Conservation (phyloP, 2,329 filamentous ascomycete genomes). For the Aspergillus clavatus region DNA sequence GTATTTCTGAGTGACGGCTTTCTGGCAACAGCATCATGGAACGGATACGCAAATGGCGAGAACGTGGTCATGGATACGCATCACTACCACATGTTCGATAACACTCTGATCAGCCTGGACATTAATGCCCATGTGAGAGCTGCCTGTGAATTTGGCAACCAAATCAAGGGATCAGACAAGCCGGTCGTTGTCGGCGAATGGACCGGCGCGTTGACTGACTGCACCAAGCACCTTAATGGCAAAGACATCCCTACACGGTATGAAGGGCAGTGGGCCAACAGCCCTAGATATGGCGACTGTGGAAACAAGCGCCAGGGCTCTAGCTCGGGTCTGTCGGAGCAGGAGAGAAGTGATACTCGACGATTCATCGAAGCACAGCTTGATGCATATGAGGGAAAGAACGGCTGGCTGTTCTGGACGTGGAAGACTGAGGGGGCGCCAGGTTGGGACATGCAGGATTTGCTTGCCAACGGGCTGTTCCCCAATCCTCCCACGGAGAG, state of each 20-base stretch:
- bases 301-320: conserved; percentile 45
- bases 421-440: conserved; percentile 48
- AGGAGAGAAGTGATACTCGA: conserved; percentile 35
- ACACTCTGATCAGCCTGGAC: conserved; percentile 46
- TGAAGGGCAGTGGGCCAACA: conserved; percentile 49
- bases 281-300: conserved; percentile 51
- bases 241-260: conserved; percentile 57
- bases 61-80: conserved; percentile 63
- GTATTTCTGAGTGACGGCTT: conserved; percentile 54
- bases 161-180: conserved; percentile 52
- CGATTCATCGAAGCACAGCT: conserved; percentile 46
- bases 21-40: conserved; percentile 51
- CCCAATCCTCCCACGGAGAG: conserved; percentile 39
- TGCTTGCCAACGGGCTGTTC: conserved; percentile 45
- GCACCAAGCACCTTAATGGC: conserved; percentile 52
- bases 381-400: conserved; percentile 40
- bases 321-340: conserved; percentile 41
- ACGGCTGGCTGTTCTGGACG: conserved; percentile 48
- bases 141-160: conserved; percentile 51
- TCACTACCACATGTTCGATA: conserved; percentile 62
- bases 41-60: conserved; percentile 52
- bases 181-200: conserved; percentile 66
- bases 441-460: conserved; percentile 46
- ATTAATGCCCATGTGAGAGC: conserved; percentile 51
- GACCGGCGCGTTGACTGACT: conserved; percentile 62